Percentiles rank a stretch among this genome's conserved stretches.
Conservation (phyloP, 225 moss, liverwort and hornwort genomes). For the Thuidium tamariscinum region DNA sequence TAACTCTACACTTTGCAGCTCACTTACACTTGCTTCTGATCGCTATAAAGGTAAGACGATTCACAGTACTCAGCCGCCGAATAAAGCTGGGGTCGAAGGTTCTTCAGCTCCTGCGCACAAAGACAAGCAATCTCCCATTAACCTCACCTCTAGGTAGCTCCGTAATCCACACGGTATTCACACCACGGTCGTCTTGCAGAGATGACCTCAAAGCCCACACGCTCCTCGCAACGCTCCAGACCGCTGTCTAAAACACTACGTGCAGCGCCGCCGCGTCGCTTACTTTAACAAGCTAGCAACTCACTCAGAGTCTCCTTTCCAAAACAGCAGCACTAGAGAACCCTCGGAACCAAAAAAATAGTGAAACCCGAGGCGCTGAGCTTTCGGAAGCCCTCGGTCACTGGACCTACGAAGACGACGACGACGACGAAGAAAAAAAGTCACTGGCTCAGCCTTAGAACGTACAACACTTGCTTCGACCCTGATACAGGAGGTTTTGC, state of each 20-base stretch:
- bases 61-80: slow-evolving; percentile 98
- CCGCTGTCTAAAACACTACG: background rate
- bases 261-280: background rate
- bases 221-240: background rate
- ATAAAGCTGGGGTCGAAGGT: slow-evolving; percentile 92
- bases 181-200: background rate
- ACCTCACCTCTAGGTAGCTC: background rate
- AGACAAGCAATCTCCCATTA: background rate
- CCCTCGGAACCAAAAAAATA: background rate
- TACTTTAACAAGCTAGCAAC: background rate
- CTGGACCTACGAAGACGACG: background rate
- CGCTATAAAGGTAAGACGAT: slow-evolving; percentile 93
- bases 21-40: slow-evolving; percentile 97
- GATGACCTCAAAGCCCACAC: background rate
- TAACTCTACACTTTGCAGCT: background rate
- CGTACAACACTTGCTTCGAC: background rate
- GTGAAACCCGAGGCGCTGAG: background rate
- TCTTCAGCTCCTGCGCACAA: slow-evolving; percentile 83
- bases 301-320: background rate
- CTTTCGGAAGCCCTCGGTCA: background rate
- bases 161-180: background rate
- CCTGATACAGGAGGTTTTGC: background rate
- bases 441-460: background rate
- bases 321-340: background rate
- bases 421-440: background rate